Percentiles rank a stretch among this genome's conserved stretches.
Conservation (phyloP, 495 filamentous ascomycete species). For the Evernia prunastri region DNA sequence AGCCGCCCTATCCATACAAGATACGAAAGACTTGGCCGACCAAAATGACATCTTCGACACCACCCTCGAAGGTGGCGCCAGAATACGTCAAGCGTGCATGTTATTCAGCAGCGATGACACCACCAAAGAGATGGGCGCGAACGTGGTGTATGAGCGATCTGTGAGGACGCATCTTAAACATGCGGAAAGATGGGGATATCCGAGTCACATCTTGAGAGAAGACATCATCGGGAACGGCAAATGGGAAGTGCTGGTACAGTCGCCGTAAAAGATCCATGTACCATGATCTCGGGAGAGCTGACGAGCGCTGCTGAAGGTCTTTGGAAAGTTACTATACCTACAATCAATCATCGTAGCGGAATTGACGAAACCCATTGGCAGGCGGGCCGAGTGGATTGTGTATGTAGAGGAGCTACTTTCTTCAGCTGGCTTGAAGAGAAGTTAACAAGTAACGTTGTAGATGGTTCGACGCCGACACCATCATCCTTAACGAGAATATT, state of each 20-base stretch:
- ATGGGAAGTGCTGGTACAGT: background rate
- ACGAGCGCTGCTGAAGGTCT: constrained; percentile 21
- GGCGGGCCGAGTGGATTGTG: constrained; percentile 42
- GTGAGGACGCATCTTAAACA: constrained; percentile 36
- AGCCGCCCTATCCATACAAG: background rate
- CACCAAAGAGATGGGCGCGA: constrained; percentile 4
- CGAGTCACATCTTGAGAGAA: constrained; percentile 34
- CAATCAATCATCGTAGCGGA: constrained; percentile 38
- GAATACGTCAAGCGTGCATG: constrained; percentile 16
- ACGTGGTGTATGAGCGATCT: constrained; percentile 34
- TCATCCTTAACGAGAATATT: constrained; percentile 39
- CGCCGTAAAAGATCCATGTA: background rate
- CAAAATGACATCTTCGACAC: constrained; percentile 11
- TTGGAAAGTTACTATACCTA: constrained; percentile 41
- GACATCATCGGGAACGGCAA: constrained; percentile 24
- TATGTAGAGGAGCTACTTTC: constrained; percentile 19
- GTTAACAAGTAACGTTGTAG: constrained; percentile 21
- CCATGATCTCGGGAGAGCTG: background rate
- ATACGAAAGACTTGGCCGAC: constrained; percentile 1
- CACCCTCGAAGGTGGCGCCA: constrained; percentile 8
- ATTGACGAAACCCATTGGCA: constrained; percentile 32
- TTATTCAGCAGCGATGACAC: constrained; percentile 6
- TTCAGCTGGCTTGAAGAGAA: background rate
- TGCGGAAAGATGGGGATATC: constrained; percentile 37
- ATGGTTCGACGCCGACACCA: constrained; percentile 43